These are phyloP conservation scores for Gnomoniopsis smithogilvyi DNA, from an alignment of 2,329 filamentous ascomycete genomes.

Conservation along the genomic window DNA sequence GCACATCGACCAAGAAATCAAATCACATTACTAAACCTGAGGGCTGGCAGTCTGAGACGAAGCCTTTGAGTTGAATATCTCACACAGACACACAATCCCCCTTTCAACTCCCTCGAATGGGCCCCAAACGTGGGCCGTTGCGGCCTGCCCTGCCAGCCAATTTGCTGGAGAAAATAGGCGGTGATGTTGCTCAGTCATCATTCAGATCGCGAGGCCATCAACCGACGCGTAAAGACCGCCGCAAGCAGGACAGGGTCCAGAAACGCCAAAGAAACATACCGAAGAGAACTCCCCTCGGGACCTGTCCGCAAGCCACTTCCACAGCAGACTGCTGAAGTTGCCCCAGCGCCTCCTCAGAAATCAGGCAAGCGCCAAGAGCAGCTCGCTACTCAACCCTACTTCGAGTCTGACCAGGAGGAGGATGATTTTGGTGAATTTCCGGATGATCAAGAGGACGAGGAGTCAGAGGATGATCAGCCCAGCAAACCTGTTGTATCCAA, in stretches of 20 bases:
- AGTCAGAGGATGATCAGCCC: slow-evolving; percentile 26
- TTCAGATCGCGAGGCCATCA: slow-evolving; percentile 17
- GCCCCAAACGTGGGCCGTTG: slow-evolving; percentile 3
- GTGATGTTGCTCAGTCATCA: slow-evolving; percentile 8
- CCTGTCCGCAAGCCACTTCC: background rate
- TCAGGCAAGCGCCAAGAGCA: background rate
- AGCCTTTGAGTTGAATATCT: background rate
- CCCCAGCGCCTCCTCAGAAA: background rate
- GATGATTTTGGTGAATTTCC: slow-evolving; percentile 19
- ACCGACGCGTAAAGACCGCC: slow-evolving; percentile 57
- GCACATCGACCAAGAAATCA: background rate
- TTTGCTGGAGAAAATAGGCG: slow-evolving; percentile 41
- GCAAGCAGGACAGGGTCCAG: slow-evolving; percentile 62
- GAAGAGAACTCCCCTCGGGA: slow-evolving; percentile 6
- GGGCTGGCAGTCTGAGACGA: background rate
- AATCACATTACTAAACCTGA: background rate
- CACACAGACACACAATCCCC: background rate
- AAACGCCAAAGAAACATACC: slow-evolving; percentile 40
- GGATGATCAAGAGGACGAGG: slow-evolving; percentile 24
- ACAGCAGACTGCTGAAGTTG: background rate
- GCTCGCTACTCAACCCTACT: slow-evolving; percentile 16
- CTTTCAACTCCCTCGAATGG: background rate
- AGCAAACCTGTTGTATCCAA: slow-evolving; percentile 26
- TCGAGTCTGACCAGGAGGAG: slow-evolving; percentile 24
- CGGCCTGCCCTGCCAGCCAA: slow-evolving; percentile 38